phyloP scores from a whole-genome alignment of 2,329 filamentous ascomycete species.

The Colletotrichum acutatum region DNA sequence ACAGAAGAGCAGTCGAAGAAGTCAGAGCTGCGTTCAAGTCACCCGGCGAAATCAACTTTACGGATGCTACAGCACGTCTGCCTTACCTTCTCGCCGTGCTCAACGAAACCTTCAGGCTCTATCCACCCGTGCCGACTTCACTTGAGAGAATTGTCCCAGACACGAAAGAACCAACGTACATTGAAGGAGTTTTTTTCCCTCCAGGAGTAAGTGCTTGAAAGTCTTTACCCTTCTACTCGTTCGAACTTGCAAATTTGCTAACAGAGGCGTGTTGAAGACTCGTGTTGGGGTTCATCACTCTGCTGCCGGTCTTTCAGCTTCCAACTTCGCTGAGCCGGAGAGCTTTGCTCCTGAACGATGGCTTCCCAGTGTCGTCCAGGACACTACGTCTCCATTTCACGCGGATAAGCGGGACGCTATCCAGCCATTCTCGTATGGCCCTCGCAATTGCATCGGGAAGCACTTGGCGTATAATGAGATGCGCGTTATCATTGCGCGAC shows the following conservation, averaged over 20 bases:
- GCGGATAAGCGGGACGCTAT: slow-evolving; percentile 19
- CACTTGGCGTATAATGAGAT: slow-evolving; percentile 60
- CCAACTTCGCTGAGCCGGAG: slow-evolving; percentile 55
- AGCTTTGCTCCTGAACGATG: slow-evolving; percentile 56
- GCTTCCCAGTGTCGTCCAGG: slow-evolving; percentile 38
- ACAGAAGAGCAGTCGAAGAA: slow-evolving; percentile 47
- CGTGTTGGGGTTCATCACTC: slow-evolving; percentile 53
- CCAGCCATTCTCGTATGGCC: slow-evolving; percentile 25
- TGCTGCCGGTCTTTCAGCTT: not conserved
- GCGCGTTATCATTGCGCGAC: slow-evolving; percentile 56
- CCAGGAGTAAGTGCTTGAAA: not conserved
- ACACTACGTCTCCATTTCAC: slow-evolving; percentile 1
- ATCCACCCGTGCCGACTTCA: slow-evolving; percentile 1
- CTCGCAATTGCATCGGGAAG: slow-evolving; percentile 28
- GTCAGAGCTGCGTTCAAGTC: slow-evolving; percentile 46
- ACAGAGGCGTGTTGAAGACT: not conserved
- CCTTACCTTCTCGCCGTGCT: slow-evolving; percentile 38
- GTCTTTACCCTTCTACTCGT: not conserved
- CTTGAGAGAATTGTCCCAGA: slow-evolving; percentile 7
- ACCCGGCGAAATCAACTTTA: slow-evolving; percentile 49
- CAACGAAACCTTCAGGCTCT: slow-evolving; percentile 16
- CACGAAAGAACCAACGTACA: not conserved
- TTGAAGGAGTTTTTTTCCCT: not conserved
- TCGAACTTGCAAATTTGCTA: not conserved
- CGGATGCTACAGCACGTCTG: slow-evolving; percentile 40